Evolutionary conservation across 129 eudicot genomes (phyloP), one percentile per base, ranked within the genome.

Genomic region (Mikania micrantha): DNA sequence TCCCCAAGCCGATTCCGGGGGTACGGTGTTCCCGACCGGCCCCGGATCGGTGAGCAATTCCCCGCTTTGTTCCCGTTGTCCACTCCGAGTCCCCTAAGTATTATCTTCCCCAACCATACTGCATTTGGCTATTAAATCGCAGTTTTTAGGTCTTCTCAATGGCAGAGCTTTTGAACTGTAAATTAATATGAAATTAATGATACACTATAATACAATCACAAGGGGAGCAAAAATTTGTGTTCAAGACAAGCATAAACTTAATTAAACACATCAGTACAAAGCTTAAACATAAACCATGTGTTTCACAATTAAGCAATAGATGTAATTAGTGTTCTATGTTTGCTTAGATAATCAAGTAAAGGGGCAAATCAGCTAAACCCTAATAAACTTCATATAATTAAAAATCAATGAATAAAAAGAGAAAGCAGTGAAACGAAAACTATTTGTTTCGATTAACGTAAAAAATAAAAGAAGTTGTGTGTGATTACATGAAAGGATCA

Each of bases 161-260:
- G 72, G 74, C 54, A 81, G 66, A 67, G 80, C 83, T 74, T 77
- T 78, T 2, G 65, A 84, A n/a, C 22, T 19, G 66, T 40, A 63
- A 24, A 70, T 17, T 47, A 47, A 36, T 11, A 48, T 31, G 9
- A 58, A 41, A 25, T 6, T 17, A 32, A 25, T 5, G 20, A 2
- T 36, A 35, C 36, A 40, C 32, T 16, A 57, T 57, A 39, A 57
- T 56, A 56, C 40, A 57, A 28, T 4, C 36, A 28, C 20, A 1
- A 9, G 3, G 19, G 15, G 0, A 0, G 3, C 39, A 64, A 24
- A n/a, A 22, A 0, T n/a, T 35, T 15, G 11, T 4, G 35, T 34
- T 3, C 9, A 9, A 31, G 8, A 19, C 35, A 60, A 19, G 8
- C 45, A 60, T 35, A 60, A 35, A 17, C 45, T 35, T 29, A 60